A percentile compares a stretch with the other conserved stretches of the same genome.
Evolutionary conservation across 73 alveolate genomes (phyloP).

Genomic region (Durusdinium trenchii): DNA sequence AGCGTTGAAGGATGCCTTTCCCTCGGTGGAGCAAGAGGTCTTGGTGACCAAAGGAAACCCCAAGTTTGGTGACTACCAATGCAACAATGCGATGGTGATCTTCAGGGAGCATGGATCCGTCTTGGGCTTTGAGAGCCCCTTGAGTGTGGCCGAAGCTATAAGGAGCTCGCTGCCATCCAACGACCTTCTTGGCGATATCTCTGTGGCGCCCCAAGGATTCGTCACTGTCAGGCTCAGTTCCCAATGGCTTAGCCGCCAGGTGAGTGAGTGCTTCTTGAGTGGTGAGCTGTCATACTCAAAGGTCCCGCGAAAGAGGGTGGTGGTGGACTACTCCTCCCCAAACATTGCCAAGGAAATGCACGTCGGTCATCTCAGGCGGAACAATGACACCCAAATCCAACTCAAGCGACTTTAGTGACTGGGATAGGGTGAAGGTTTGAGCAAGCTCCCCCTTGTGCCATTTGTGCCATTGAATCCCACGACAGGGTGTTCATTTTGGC

Average conservation of each 20-base stretch:
- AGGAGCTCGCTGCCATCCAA: neutral
- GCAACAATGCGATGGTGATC: neutral
- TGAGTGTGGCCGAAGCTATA: neutral
- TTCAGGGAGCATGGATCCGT: neutral
- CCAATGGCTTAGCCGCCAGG: neutral
- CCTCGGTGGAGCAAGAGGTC: neutral
- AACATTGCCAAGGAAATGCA: constrained; percentile 99
- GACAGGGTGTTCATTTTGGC: neutral
- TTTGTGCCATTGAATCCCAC: neutral
- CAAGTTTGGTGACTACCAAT: constrained; percentile 39
- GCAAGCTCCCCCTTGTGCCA: neutral
- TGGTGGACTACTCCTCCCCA: constrained; percentile 99
- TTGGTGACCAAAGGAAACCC: neutral
- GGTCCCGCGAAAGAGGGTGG: constrained; percentile 87
- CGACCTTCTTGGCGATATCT: neutral
- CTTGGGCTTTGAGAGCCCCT: constrained; percentile 1
- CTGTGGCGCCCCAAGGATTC: neutral
- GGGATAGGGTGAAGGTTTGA: neutral
- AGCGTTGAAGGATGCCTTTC: neutral
- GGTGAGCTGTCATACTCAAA: neutral
- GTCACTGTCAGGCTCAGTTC: neutral
- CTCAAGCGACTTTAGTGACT: neutral
- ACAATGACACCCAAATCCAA: neutral
- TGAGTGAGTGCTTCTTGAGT: neutral
- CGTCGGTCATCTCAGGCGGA: constrained; percentile 98